These are phyloP conservation scores for Escallonia herrerae DNA, from an alignment of 129 eudicot genomes.

Conservation along the genomic window DNA sequence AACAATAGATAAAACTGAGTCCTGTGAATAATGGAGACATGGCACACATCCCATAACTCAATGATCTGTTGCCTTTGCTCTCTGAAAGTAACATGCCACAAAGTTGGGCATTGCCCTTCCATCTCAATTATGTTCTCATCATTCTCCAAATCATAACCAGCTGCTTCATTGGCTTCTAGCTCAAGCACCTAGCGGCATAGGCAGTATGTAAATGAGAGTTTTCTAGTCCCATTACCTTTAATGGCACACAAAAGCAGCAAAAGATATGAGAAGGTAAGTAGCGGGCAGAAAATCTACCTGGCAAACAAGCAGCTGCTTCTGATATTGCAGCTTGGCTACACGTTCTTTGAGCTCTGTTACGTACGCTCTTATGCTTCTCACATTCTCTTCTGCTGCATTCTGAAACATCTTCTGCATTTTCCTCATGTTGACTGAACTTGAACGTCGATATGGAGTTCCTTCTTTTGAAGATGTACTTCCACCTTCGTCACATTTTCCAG, in stretches of 20 bases:
- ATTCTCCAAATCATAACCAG: constrained; percentile 67
- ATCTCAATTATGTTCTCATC: constrained; percentile 39
- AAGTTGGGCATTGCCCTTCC: constrained; percentile 45
- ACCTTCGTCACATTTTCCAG: constrained; percentile 58
- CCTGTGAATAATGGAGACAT: constrained; percentile 87
- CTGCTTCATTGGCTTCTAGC: constrained; percentile 93
- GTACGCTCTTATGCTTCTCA: constrained; percentile 80
- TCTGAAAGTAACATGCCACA: constrained; percentile 58
- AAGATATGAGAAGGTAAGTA: neutral
- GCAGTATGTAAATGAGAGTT: no score
- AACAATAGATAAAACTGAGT: constrained; percentile 88
- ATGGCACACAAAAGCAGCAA: neutral
- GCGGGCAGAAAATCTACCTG: constrained; percentile 46
- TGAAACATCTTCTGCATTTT: constrained; percentile 97
- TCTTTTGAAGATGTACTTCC: constrained; percentile 85
- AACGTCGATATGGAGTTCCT: constrained; percentile 79
- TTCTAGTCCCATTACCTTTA: neutral
- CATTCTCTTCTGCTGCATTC: constrained; percentile 96
- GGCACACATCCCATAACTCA: constrained; percentile 85
- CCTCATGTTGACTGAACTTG: constrained; percentile 96
- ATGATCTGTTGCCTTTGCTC: constrained; percentile 90
- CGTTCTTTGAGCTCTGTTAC: constrained; percentile 97
- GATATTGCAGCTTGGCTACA: constrained; percentile 95
- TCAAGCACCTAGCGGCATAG: constrained; percentile 63
- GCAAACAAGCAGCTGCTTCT: constrained; percentile 89